Evolutionary conservation across 1,284 basidiomycete genomes (phyloP).

Genomic region (Malassezia japonica): DNA sequence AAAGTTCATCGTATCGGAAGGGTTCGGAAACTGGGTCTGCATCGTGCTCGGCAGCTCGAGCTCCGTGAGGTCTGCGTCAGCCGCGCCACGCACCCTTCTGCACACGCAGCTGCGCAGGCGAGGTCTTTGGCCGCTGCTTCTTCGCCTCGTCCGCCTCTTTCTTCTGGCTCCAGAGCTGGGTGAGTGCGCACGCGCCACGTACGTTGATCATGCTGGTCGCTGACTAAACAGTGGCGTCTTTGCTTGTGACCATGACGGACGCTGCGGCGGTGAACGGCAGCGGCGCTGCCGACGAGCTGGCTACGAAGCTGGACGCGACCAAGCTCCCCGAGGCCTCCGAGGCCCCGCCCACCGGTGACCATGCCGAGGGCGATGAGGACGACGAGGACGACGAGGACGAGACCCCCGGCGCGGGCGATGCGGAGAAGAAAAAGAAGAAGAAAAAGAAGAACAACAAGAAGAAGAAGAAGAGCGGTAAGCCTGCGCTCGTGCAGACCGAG

Average conservation of each 20-base stretch:
- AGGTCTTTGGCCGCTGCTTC: slow-evolving; percentile 60
- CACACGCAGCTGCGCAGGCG: slow-evolving; percentile 90
- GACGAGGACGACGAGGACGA: slow-evolving; percentile 27
- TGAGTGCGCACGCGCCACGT: neutral
- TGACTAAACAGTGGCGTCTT: slow-evolving; percentile 9
- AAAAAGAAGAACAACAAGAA: slow-evolving; percentile 39
- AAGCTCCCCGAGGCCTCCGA: neutral
- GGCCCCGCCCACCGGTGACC: slow-evolving; percentile 11
- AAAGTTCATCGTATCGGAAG: slow-evolving; percentile 89
- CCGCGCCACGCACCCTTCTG: slow-evolving; percentile 70
- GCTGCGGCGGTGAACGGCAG: neutral
- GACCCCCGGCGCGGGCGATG: slow-evolving; percentile 46
- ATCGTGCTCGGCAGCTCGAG: slow-evolving; percentile 91
- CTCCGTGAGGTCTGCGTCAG: slow-evolving; percentile 73
- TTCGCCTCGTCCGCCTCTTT: slow-evolving; percentile 42
- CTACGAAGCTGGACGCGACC: slow-evolving; percentile 4
- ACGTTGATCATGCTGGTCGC: slow-evolving; percentile 21
- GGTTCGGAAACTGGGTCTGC: slow-evolving; percentile 85
- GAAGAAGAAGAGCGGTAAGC: slow-evolving; percentile 28
- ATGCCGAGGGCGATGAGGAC: slow-evolving; percentile 27
- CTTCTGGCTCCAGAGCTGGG: slow-evolving; percentile 44
- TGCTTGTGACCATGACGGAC: slow-evolving; percentile 5
- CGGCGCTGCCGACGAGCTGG: neutral
- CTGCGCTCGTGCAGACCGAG: slow-evolving; percentile 59
- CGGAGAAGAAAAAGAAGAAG: slow-evolving; percentile 85